A percentile compares a stretch with the other conserved stretches of the same genome.
These are phyloP conservation scores for Hyphopichia burtonii DNA, from an alignment of 1,139 yeast species.

Conservation along the genomic window DNA sequence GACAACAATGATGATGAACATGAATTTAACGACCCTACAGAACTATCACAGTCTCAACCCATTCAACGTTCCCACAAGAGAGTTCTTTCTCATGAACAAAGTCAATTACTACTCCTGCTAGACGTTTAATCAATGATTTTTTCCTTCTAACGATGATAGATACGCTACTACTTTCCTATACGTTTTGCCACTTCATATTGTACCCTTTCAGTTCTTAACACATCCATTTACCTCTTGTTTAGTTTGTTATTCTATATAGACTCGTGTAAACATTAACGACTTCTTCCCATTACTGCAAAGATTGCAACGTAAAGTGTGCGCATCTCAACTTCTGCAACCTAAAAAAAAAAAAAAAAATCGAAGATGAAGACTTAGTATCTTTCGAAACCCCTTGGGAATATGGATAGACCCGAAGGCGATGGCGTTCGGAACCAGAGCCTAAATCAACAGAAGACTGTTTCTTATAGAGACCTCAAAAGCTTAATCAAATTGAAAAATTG, in stretches of 20 bases:
- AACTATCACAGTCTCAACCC: neutral
- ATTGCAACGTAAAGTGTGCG: neutral
- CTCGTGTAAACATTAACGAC: neutral
- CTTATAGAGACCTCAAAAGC: conserved; percentile 26
- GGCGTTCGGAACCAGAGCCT: neutral
- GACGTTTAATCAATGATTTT: conserved; percentile 4
- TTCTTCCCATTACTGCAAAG: neutral
- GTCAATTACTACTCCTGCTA: conserved; percentile 16
- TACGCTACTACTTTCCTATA: neutral
- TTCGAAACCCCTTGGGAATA: neutral
- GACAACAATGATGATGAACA: conserved; percentile 2
- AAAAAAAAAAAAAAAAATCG: neutral
- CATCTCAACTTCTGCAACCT: neutral
- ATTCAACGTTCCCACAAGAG: conserved; percentile 3
- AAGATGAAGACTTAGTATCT: neutral
- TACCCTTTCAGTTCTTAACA: no score
- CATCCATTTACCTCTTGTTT: no score
- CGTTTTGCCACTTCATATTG: no score
- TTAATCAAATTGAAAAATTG: conserved; percentile 53
- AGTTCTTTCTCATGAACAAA: conserved; percentile 20
- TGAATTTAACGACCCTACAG: neutral
- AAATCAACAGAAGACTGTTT: neutral
- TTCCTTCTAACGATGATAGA: neutral
- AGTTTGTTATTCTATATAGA: neutral
- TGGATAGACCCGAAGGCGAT: neutral